Percentiles rank a stretch among this genome's conserved stretches.
Evolutionary conservation across 2,329 filamentous ascomycete species (phyloP).

Genomic region (Penicillium sp.): DNA sequence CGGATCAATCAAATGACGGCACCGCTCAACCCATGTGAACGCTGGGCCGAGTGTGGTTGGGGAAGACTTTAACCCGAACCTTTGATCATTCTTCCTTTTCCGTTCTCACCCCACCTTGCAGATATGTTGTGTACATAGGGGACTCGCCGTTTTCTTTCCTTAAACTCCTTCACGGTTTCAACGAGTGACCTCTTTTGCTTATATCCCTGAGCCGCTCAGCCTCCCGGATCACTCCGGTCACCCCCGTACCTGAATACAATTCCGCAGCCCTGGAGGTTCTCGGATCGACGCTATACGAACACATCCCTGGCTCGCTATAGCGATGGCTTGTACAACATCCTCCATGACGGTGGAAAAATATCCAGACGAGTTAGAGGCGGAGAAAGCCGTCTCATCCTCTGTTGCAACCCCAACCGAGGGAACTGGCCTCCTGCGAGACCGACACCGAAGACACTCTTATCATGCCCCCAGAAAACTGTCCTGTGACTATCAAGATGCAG

Average conservation of each 20-base stretch:
- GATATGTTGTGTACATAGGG: constrained; percentile 12
- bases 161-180: not conserved
- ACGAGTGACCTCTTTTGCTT: not conserved
- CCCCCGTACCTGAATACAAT: constrained; percentile 3
- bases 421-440: constrained; percentile 37
- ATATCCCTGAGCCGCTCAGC: not conserved
- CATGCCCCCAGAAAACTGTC: constrained; percentile 44
- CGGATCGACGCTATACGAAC: not conserved
- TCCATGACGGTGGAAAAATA: constrained; percentile 43
- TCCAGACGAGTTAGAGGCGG: constrained; percentile 17
- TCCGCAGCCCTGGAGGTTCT: not conserved
- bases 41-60: constrained; percentile 18
- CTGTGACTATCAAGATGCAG: constrained; percentile 44
- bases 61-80: constrained; percentile 7
- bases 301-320: not conserved
- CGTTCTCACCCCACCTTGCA: constrained; percentile 6
- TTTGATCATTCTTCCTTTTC: constrained; percentile 6
- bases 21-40: constrained; percentile 17
- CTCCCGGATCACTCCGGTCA: constrained; percentile 4
- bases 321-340: constrained; percentile 42
- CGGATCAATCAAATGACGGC: constrained; percentile 16
- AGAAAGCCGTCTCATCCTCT: constrained; percentile 23
- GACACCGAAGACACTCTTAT: constrained; percentile 47
- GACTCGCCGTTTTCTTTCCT: not conserved
- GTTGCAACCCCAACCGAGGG: constrained; percentile 33